Percentiles rank a stretch among this genome's conserved stretches.
These are phyloP conservation scores for Puccinia brachypodii DNA, from an alignment of 1,284 basidiomycete genomes.

Conservation along the genomic window DNA sequence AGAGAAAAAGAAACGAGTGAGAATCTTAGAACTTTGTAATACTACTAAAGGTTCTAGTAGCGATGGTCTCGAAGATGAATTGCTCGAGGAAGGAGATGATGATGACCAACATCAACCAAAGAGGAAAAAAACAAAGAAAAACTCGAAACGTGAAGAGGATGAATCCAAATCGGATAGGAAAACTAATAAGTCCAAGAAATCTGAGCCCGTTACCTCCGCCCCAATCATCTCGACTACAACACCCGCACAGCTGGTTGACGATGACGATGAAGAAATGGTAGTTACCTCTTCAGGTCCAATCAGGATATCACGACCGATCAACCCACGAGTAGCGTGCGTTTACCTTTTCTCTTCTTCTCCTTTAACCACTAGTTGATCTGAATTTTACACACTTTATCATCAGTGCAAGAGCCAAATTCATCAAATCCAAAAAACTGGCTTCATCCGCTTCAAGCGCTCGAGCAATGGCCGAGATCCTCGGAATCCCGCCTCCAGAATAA, in stretches of 20 bases:
- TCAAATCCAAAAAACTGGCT: slow-evolving; percentile 36
- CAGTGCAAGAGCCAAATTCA: slow-evolving; percentile 26
- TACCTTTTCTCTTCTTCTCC: not conserved
- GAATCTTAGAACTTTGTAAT: slow-evolving; percentile 11
- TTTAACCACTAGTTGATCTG: not conserved
- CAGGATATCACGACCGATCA: slow-evolving; percentile 28
- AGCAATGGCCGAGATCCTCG: slow-evolving; percentile 40
- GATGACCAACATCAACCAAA: not conserved
- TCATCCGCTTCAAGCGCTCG: slow-evolving; percentile 6
- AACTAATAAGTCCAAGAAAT: not conserved
- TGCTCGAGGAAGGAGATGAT: not conserved
- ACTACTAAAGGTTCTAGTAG: not conserved
- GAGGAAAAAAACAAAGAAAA: slow-evolving; percentile 6
- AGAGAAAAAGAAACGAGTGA: not conserved
- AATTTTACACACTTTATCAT: not conserved
- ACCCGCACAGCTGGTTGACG: not conserved
- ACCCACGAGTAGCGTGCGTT: slow-evolving; percentile 32
- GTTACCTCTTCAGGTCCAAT: slow-evolving; percentile 5
- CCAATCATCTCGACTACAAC: not conserved
- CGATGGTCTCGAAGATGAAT: not conserved
- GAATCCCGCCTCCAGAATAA: not conserved
- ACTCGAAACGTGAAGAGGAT: not conserved
- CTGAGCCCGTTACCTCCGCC: not conserved
- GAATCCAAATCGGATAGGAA: not conserved
- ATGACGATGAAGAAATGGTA: slow-evolving; percentile 21